phyloP scores from a whole-genome alignment of 164 flowering plant genomes.

The Vitis riparia region DNA sequence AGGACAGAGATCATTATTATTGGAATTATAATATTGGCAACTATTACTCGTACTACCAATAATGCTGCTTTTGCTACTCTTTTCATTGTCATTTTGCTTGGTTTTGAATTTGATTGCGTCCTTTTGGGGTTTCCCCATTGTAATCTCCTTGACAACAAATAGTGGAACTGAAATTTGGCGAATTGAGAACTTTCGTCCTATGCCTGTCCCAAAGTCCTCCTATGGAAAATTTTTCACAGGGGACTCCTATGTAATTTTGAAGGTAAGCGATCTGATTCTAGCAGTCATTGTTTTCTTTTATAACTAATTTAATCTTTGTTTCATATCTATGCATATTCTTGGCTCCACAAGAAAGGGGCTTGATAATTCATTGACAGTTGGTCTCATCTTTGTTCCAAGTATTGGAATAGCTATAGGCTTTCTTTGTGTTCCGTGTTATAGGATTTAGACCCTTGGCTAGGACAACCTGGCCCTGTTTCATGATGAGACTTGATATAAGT shows the following conservation, averaged over 20 bases:
- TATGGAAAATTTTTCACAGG: conserved; percentile 93
- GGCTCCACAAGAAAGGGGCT: too few species aligned
- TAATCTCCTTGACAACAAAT: conserved; percentile 59
- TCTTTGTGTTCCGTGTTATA: too few species aligned
- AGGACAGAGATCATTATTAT: background rate
- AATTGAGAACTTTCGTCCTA: conserved; percentile 85
- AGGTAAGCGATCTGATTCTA: conserved; percentile 41
- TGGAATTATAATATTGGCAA: background rate
- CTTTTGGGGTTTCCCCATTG: background rate
- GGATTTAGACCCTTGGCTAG: too few species aligned
- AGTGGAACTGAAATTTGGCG: conserved; percentile 99
- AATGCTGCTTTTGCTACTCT: background rate
- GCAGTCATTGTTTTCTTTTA: background rate
- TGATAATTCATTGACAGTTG: too few species aligned
- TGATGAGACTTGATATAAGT: too few species aligned
- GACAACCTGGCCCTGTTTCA: too few species aligned
- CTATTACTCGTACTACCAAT: background rate
- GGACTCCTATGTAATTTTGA: conserved; percentile 86
- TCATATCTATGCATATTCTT: too few species aligned
- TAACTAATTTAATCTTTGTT: too few species aligned
- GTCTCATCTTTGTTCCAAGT: too few species aligned
- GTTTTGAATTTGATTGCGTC: background rate
- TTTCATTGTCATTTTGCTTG: background rate
- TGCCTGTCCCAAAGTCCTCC: conserved; percentile 63
- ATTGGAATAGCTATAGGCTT: too few species aligned